Evolutionary conservation across 805 yeast genomes (phyloP).

Genomic region (Danielia reshetovae): DNA sequence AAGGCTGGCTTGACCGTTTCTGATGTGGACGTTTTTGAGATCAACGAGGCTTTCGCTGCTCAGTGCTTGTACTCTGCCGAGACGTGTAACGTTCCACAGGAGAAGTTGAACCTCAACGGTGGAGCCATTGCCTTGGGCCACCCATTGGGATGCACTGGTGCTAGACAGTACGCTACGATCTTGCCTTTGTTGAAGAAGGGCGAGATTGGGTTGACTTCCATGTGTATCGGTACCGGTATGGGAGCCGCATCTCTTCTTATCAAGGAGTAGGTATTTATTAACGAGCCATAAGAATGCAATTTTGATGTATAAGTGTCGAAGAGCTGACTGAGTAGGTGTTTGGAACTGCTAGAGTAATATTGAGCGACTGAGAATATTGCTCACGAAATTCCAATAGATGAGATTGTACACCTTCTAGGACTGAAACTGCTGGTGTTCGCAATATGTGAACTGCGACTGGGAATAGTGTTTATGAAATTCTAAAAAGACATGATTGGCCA

Average conservation of each 20-base stretch:
- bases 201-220: constrained; percentile 85
- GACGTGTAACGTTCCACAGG: constrained; percentile 59
- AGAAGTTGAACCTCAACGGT: constrained; percentile 64
- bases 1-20: constrained; percentile 54
- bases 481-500: no score
- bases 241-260: constrained; percentile 91
- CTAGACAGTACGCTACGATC: constrained; percentile 88
- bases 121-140: constrained; percentile 98
- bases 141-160: constrained; percentile 66
- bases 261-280: constrained; percentile 68
- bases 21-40: constrained; percentile 76
- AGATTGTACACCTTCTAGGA: no score
- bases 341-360: no score
- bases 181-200: constrained; percentile 75
- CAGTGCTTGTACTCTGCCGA: constrained; percentile 79
- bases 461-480: no score
- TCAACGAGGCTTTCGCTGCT: constrained; percentile 96
- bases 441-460: no score
- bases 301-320: no score
- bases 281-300: no score
- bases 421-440: no score
- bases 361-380: no score
- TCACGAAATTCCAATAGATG: no score
- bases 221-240: constrained; percentile 99
- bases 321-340: no score